Evolutionary conservation across 2,329 filamentous ascomycete genomes (phyloP).

Genomic region (Phaeosphaeria sp.): DNA sequence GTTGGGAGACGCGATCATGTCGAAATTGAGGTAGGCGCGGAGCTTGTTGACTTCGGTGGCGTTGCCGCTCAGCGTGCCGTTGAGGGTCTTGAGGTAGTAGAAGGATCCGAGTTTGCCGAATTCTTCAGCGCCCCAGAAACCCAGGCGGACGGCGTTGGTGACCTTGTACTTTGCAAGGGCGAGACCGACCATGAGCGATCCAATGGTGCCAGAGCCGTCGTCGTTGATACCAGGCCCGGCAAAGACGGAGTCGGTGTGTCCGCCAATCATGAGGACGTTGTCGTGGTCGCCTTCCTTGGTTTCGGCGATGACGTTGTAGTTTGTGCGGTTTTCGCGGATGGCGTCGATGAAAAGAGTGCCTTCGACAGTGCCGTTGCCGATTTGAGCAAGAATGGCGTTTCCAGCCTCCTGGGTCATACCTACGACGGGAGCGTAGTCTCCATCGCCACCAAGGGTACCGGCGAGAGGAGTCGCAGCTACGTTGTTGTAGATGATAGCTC

Average conservation of each 20-base stretch:
- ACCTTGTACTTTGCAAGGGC: slow-evolving; percentile 48
- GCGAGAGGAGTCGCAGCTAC: slow-evolving; percentile 63
- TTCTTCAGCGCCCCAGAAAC: slow-evolving; percentile 52
- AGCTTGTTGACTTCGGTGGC: slow-evolving; percentile 46
- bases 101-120: slow-evolving; percentile 49
- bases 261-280: slow-evolving; percentile 50
- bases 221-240: slow-evolving; percentile 54
- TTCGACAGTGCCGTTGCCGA: slow-evolving; percentile 53
- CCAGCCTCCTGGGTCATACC: slow-evolving; percentile 69
- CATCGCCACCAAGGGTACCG: slow-evolving; percentile 69
- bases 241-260: slow-evolving; percentile 51
- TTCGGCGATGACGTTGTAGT: slow-evolving; percentile 49
- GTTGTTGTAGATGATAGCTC: slow-evolving; percentile 76
- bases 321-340: slow-evolving; percentile 55
- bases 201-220: slow-evolving; percentile 50
- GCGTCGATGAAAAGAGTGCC: slow-evolving; percentile 51
- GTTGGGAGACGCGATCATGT: slow-evolving; percentile 52
- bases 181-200: slow-evolving; percentile 47
- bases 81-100: slow-evolving; percentile 48
- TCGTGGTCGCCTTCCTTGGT: slow-evolving; percentile 50
- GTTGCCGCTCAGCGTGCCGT: slow-evolving; percentile 38
- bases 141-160: slow-evolving; percentile 51
- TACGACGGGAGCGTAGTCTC: slow-evolving; percentile 69
- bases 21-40: slow-evolving; percentile 53
- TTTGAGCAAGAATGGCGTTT: slow-evolving; percentile 59